These are phyloP conservation scores for Diaporthe sp. DNA, from an alignment of 2,329 filamentous ascomycete genomes.

Conservation along the genomic window DNA sequence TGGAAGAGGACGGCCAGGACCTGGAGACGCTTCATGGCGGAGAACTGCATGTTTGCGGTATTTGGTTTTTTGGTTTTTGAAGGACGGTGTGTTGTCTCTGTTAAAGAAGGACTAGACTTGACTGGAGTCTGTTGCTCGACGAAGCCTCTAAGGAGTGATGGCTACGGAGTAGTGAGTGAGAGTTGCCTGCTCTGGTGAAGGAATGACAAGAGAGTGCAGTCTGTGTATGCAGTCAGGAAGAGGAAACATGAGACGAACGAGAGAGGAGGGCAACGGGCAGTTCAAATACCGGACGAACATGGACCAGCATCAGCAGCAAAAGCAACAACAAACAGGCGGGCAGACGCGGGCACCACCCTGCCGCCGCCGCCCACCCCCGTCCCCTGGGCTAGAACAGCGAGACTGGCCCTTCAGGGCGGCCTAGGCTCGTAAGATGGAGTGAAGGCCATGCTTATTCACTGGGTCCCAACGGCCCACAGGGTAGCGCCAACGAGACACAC, in stretches of 20 bases:
- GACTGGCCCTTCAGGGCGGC: neutral
- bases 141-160: slow-evolving; percentile 27
- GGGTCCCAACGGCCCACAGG: slow-evolving; percentile 24
- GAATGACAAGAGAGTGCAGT: slow-evolving; percentile 27
- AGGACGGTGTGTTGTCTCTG: slow-evolving; percentile 19
- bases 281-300: slow-evolving; percentile 26
- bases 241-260: neutral
- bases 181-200: slow-evolving; percentile 28
- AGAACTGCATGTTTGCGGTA: slow-evolving; percentile 20
- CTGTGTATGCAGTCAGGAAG: neutral
- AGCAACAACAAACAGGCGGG: slow-evolving; percentile 10
- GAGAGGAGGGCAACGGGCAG: slow-evolving; percentile 2
- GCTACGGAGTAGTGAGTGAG: slow-evolving; percentile 22
- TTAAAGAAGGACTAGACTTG: slow-evolving; percentile 10
- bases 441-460: slow-evolving; percentile 27
- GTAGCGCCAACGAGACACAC: neutral
- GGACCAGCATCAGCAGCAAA: neutral
- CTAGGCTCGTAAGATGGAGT: slow-evolving; percentile 25
- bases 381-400: slow-evolving; percentile 21
- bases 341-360: neutral
- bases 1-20: slow-evolving; percentile 25
- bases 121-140: neutral
- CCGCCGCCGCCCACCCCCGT: neutral
- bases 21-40: slow-evolving; percentile 25
- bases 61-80: neutral